Evolutionary conservation across 2,329 filamentous ascomycete genomes (phyloP), one percentile per base, ranked within the genome.

Genomic region (Cercospora sp.): DNA sequence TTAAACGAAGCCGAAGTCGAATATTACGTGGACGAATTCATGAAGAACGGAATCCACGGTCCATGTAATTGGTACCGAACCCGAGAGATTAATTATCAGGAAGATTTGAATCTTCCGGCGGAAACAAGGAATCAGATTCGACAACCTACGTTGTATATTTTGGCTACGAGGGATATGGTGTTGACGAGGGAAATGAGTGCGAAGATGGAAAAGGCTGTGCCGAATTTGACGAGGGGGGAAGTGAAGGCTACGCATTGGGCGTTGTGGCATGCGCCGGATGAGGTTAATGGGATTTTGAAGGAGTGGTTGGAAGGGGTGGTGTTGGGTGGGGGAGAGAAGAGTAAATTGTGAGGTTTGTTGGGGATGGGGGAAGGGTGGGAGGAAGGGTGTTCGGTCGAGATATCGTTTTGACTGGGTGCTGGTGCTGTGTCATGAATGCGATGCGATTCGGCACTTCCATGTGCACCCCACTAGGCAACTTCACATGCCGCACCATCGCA

Each of bases 221-320:
- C 87, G 2, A 84, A 88, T 58, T 79, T 96, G 75, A 90, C 87
- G 7, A 84, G 85, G 68, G 84, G 81, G 8, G 87, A 91, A 77
- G 89, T 97, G 64, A 80, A 89, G 40, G 85, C 90, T 0, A 83
- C 85, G 18, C 95, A 98, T 80, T 98, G 94, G 94, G 91, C 90
- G 57, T 80, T 97, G 77, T 89, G 88, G 83, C 88, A 97, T 82
- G 87, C 86, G 71, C 85, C 90, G 0, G 86, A 84, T 23, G 87
- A 90, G 73, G 87, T 92, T 3, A 97, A 97, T 79, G 78, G 77
- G 60, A 82, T 89, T 68, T 84, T 97, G 73, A 84, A 82, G 65
- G 83, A 85, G 66, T 97, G 93, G 87, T 72, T 96, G 68, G 84
- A 86, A 67, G 81, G 80, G 16, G 84, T 89, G 53, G 84, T 83